phyloP scores from a whole-genome alignment of 148 eudicot species.

The Amaranthus hypochondriacus region DNA sequence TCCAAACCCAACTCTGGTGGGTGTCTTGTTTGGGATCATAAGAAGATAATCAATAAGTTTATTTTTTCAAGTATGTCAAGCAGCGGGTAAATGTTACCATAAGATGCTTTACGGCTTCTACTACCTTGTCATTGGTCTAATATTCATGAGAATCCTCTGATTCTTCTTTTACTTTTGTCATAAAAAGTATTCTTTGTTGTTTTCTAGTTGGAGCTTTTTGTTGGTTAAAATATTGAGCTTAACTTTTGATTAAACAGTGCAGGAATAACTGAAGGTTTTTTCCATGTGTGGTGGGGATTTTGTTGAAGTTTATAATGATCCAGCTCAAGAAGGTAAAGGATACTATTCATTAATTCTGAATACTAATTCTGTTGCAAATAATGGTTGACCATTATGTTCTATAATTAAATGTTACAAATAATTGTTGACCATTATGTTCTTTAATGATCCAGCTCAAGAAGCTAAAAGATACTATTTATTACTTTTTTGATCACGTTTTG shows the following conservation, averaged over 20 bases:
- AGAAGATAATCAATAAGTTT: neutral
- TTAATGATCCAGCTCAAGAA: too few relatives aligned
- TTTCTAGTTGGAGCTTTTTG: neutral
- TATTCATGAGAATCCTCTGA: neutral
- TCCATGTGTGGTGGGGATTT: constrained; percentile 99
- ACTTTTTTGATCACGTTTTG: too few relatives aligned
- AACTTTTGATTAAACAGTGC: constrained; percentile 61
- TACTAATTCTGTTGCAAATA: neutral
- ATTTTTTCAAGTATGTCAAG: neutral
- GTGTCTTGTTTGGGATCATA: neutral
- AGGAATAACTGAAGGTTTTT: constrained; percentile 98
- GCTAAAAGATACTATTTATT: too few relatives aligned
- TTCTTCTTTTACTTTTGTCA: neutral
- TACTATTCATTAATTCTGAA: neutral
- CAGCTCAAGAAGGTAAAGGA: constrained; percentile 72
- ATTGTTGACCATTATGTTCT: too few relatives aligned
- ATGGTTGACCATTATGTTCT: neutral
- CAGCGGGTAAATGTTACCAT: neutral
- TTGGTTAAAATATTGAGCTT: constrained; percentile 13
- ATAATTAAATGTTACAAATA: too few relatives aligned
- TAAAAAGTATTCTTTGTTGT: neutral
- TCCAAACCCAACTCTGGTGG: neutral
- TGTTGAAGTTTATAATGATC: constrained; percentile 92
- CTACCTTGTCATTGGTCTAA: neutral
- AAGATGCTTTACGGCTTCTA: neutral